Base-by-base conservation (phyloP, 768 basidiomycete species). In the Termitomyces sp. region DNA sequence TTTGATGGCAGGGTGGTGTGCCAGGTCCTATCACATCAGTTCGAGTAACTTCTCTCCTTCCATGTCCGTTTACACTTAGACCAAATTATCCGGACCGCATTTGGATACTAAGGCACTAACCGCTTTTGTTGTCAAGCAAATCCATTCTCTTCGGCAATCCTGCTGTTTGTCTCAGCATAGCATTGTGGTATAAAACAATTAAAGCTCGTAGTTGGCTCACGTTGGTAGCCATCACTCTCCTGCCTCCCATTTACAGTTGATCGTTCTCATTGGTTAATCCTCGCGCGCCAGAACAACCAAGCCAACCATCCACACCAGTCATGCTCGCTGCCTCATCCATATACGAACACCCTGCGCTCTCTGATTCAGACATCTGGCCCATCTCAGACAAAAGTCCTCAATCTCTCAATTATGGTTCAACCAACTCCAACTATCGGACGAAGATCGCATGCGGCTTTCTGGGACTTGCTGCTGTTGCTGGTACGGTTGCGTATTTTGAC, bases 251-350 rank as follows among this genome's bases (percentile, higher is more conserved):
- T 27, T 33, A 20, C 45, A 12, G 36, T 18, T 46, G 44, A 58
- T 47, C 20, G 8, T 53, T 41, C 33, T 39, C 57, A 37, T 47
- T 15, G 51, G 57, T 57, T 47, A 37, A 57, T 34, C 51, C 16
- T 24, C 16, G 1, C 24, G 16, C 37, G 18, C 12, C 9, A n/a
- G 39, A 27, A 15, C 41, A 24, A 45, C 20, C 39, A 18, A 44
- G 18, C 15, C 20, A 8, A 27, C 11, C 47, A 39, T 15, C 16
- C 18, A 20, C 41, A 24, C 7, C 44, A 31, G 18, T 15, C n/a
- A 63, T 63, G 62, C 57, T 58, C 42, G 62, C 62, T 39, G 53
- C 59, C 22, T 52, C 48, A n/a, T 63, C 62, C 1, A 58, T 63
- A 3, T 63, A 63, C 54, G 59, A 63, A 49, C 62, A 63, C 47